Conservation (phyloP, 2,329 filamentous ascomycete genomes). For the Metarhizium brunneum region DNA sequence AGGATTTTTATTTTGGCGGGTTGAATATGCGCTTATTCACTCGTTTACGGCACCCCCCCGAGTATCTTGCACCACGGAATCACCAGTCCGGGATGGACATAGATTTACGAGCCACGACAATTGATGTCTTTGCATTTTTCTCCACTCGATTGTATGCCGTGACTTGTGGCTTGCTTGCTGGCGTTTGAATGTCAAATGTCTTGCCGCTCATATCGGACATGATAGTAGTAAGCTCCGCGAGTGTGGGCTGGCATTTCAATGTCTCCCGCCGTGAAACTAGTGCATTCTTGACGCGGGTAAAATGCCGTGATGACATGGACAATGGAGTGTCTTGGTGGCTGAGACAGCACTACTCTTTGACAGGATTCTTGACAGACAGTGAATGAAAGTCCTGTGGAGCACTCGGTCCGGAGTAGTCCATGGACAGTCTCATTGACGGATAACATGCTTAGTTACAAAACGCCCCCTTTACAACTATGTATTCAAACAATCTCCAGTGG, state of each 20-base stretch:
- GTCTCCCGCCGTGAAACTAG: neutral
- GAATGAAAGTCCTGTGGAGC: no score
- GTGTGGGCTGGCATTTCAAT: neutral
- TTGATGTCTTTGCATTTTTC: slow-evolving; percentile 1
- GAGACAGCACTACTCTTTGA: neutral
- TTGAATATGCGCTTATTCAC: neutral
- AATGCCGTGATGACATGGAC: no score
- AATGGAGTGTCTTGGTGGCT: neutral
- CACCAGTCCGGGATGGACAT: neutral
- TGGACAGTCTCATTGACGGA: neutral
- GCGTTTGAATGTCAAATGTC: no score
- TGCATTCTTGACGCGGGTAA: neutral
- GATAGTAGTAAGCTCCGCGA: neutral
- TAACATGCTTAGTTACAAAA: neutral
- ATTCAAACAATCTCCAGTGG: no score
- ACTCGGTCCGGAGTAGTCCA: neutral
- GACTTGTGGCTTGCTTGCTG: no score
- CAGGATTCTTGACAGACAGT: no score
- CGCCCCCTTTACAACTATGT: no score
- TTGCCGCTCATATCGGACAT: neutral
- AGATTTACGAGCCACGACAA: slow-evolving; percentile 5
- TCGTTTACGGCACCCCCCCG: no score
- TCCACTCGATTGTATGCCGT: neutral
- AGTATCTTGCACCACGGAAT: slow-evolving; percentile 3
- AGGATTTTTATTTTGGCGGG: neutral